A percentile compares a stretch with the other conserved stretches of the same genome.
phyloP scores from a whole-genome alignment of 83 land plant species.

The Picea abies region DNA sequence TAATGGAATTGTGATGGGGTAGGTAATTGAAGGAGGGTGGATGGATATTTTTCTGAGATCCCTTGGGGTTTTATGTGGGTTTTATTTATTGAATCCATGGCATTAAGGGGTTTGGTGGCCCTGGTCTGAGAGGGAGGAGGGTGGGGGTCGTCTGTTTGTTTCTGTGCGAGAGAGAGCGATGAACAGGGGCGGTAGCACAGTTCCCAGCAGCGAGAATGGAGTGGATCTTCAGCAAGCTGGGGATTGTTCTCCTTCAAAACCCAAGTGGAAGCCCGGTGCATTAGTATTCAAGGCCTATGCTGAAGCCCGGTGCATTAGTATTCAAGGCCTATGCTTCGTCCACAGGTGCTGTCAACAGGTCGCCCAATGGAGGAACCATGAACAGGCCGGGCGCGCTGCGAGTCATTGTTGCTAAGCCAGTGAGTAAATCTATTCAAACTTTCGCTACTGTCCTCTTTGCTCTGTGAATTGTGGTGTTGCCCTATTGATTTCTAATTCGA shows the following conservation, averaged over 20 bases:
- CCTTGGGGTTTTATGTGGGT: not conserved
- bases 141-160: not conserved
- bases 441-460: too few species aligned
- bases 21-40: not conserved
- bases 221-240: conserved; percentile 1
- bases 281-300: not conserved
- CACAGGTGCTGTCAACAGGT: too few species aligned
- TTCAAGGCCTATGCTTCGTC: too few species aligned
- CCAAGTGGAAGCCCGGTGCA: not conserved
- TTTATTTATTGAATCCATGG: not conserved
- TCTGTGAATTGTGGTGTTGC: too few species aligned
- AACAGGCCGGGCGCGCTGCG: not conserved
- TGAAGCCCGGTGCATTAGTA: too few species aligned
- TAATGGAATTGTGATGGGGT: not conserved
- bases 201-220: not conserved
- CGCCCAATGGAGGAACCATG: not conserved
- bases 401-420: not conserved
- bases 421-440: not conserved
- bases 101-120: not conserved
- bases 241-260: not conserved
- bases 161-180: not conserved
- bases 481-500: too few species aligned
- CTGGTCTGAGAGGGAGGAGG: not conserved
- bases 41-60: not conserved
- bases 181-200: not conserved